phyloP scores from a whole-genome alignment of 2,329 filamentous ascomycete species.

The Pezicula rhizophila region DNA sequence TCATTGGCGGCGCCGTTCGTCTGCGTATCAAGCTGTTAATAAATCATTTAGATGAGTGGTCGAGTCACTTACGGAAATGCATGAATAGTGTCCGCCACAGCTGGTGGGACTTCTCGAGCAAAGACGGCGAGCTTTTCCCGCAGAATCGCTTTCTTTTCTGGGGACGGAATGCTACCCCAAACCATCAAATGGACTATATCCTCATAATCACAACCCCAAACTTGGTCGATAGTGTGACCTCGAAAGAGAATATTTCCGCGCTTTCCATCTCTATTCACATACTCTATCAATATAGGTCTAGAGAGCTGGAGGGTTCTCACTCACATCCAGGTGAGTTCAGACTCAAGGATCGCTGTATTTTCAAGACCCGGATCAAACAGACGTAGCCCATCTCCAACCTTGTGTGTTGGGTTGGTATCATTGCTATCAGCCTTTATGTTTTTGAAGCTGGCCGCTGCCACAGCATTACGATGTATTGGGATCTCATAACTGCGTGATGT shows the following conservation, averaged over 20 bases:
- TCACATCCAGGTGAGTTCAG: slow-evolving; percentile 25
- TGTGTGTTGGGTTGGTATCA: neutral
- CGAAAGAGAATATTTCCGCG: slow-evolving; percentile 30
- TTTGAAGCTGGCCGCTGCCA: slow-evolving; percentile 27
- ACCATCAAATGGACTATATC: slow-evolving; percentile 31
- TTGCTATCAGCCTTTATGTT: slow-evolving; percentile 17
- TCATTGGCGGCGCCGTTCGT: slow-evolving; percentile 24
- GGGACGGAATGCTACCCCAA: slow-evolving; percentile 31
- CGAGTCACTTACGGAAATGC: slow-evolving; percentile 22
- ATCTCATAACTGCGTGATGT: slow-evolving; percentile 27
- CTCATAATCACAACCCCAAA: slow-evolving; percentile 18
- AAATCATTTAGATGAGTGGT: slow-evolving; percentile 17
- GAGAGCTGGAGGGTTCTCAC: slow-evolving; percentile 1
- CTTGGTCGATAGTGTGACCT: slow-evolving; percentile 24
- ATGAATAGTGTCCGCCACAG: slow-evolving; percentile 18
- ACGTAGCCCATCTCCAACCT: slow-evolving; percentile 15
- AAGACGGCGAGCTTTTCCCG: slow-evolving; percentile 19
- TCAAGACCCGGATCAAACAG: slow-evolving; percentile 26
- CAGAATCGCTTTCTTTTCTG: slow-evolving; percentile 24
- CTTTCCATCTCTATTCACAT: slow-evolving; percentile 24
- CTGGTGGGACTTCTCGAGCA: slow-evolving; percentile 21
- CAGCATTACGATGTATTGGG: slow-evolving; percentile 27
- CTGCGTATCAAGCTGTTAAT: slow-evolving; percentile 12
- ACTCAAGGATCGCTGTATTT: slow-evolving; percentile 24
- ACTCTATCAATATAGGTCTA: neutral